Evolutionary conservation across 768 basidiomycete species (phyloP).

Genomic region (Suillus weaverae): DNA sequence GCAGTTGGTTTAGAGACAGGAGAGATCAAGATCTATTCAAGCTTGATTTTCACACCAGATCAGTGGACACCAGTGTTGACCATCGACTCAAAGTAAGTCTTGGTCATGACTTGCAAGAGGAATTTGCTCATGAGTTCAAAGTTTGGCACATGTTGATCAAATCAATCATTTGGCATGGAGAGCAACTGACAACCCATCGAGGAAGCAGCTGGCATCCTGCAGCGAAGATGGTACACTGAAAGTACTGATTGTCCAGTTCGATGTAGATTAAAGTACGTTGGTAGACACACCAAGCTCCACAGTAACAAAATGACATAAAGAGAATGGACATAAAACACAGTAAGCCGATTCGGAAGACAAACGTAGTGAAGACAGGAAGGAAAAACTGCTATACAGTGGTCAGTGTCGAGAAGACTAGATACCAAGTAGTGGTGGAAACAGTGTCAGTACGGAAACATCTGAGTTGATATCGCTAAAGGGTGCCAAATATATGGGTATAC

Average conservation of each 20-base stretch:
- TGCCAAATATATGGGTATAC: constrained; percentile 73
- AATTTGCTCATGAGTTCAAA: constrained; percentile 28
- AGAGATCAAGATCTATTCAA: constrained; percentile 61
- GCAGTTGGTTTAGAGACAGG: constrained; percentile 89
- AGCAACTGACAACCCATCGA: constrained; percentile 36
- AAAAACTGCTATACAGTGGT: constrained; percentile 68
- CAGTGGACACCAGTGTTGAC: constrained; percentile 50
- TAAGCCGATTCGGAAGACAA: constrained; percentile 20
- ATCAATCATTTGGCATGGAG: constrained; percentile 85
- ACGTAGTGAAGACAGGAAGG: constrained; percentile 5
- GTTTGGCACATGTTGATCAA: constrained; percentile 73
- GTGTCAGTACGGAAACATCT: constrained; percentile 64
- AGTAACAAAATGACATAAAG: constrained; percentile 1
- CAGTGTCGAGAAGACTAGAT: constrained; percentile 39
- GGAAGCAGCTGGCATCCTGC: constrained; percentile 73
- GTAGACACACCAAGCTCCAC: background rate
- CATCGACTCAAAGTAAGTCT: constrained; percentile 52
- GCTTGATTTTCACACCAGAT: constrained; percentile 26
- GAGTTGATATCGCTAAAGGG: constrained; percentile 38
- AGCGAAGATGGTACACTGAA: constrained; percentile 93
- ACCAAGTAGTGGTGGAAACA: constrained; percentile 38
- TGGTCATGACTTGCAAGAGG: constrained; percentile 8
- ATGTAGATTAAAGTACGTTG: constrained; percentile 45
- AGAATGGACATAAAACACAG: constrained; percentile 8
- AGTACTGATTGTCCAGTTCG: constrained; percentile 61